These are phyloP conservation scores for Manihot esculenta DNA, from an alignment of 441 rosid genomes.

Conservation along the genomic window DNA sequence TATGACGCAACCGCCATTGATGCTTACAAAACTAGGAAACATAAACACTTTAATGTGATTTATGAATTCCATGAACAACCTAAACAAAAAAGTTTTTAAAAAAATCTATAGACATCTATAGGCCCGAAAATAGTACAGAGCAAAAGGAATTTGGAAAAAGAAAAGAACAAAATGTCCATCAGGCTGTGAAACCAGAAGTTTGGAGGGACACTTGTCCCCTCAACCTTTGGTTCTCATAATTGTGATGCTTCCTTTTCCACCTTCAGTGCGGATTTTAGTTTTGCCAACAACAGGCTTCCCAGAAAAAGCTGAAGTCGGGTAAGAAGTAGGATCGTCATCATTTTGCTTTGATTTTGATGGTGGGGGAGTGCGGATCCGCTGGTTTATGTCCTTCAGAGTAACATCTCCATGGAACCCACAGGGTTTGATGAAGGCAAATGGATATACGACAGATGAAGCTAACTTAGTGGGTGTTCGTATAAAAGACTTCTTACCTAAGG, in stretches of 20 bases:
- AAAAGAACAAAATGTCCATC: conserved; percentile 13
- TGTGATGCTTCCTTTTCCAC: conserved; percentile 97
- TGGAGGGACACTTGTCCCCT: conserved; percentile 18
- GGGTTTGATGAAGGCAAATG: conserved; percentile 93
- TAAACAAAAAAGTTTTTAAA: not conserved
- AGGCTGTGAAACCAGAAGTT: conserved; percentile 26
- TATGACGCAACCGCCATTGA: conserved; percentile 26
- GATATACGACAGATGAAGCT: conserved; percentile 78
- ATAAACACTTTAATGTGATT: conserved; percentile 31
- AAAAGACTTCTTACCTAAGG: conserved; percentile 68
- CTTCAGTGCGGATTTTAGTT: conserved; percentile 93
- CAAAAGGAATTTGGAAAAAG: not conserved
- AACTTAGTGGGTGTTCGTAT: conserved; percentile 56
- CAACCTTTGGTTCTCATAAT: conserved; percentile 93
- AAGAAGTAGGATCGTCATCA: conserved; percentile 52
- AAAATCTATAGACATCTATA: no score
- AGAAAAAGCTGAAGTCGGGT: conserved; percentile 93
- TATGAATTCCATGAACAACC: conserved; percentile 29
- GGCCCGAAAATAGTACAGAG: conserved; percentile 1
- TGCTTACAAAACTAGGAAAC: conserved; percentile 32
- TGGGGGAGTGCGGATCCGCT: conserved; percentile 66
- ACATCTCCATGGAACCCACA: conserved; percentile 84
- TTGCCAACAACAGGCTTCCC: conserved; percentile 97
- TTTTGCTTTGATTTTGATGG: conserved; percentile 49
- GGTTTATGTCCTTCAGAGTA: conserved; percentile 92